A percentile compares a stretch with the other conserved stretches of the same genome.
Conservation (phyloP, 1,284 basidiomycete species). For the Leccinum pachyderme region DNA sequence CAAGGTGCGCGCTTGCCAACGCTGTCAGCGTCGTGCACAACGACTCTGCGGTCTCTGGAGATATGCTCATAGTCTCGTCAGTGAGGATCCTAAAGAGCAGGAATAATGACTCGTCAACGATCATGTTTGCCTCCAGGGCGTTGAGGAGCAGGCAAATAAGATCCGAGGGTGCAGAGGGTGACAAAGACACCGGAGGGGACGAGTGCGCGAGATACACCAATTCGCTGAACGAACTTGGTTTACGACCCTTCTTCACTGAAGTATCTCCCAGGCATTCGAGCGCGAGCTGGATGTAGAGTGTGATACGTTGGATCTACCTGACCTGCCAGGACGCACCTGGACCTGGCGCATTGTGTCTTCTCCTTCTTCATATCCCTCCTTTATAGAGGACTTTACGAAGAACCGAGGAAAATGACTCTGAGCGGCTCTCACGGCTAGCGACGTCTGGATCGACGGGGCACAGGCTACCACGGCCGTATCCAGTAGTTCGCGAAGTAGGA, state of each 20-base stretch:
- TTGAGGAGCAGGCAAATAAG: constrained; percentile 47
- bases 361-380: constrained; percentile 40
- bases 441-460: constrained; percentile 40
- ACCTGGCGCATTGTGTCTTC: constrained; percentile 36
- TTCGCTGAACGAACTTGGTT: constrained; percentile 32
- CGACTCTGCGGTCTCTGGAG: constrained; percentile 46
- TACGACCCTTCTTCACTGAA: neutral
- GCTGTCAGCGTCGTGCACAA: constrained; percentile 50
- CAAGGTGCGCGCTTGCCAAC: constrained; percentile 58
- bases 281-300: constrained; percentile 15
- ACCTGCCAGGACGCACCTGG: constrained; percentile 36
- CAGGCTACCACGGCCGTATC: constrained; percentile 40
- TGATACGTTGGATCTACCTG: constrained; percentile 19
- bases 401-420: constrained; percentile 46
- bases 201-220: constrained; percentile 52
- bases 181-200: constrained; percentile 19
- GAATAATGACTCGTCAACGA: constrained; percentile 56
- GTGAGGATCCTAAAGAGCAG: constrained; percentile 49
- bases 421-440: constrained; percentile 48
- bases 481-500: constrained; percentile 40
- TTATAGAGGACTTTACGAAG: constrained; percentile 32
- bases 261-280: constrained; percentile 14
- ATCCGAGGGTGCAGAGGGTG: constrained; percentile 32
- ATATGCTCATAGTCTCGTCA: constrained; percentile 25
- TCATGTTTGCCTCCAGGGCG: constrained; percentile 50